phyloP scores from a whole-genome alignment of 371 early-diverging fungal genomes.

The Mucor sp. region DNA sequence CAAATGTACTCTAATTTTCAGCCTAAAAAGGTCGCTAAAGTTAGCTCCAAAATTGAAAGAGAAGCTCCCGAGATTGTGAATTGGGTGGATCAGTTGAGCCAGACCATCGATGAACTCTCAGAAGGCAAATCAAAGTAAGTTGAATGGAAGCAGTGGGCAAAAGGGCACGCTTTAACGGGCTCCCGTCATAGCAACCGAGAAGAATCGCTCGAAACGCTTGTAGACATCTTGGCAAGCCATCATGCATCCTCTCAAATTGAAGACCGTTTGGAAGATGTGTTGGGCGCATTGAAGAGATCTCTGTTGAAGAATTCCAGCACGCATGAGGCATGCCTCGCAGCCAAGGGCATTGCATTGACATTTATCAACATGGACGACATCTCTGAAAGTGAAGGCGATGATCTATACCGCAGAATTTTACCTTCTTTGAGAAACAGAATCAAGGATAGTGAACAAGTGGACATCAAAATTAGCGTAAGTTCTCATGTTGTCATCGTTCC shows the following conservation, averaged over 20 bases:
- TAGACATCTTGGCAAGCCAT: constrained; percentile 27
- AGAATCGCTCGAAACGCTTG: constrained; percentile 32
- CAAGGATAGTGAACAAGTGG: constrained; percentile 43
- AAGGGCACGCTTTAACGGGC: not conserved
- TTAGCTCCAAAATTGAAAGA: not conserved
- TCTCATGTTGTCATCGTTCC: not conserved
- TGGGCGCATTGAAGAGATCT: constrained; percentile 62
- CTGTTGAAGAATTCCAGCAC: constrained; percentile 53
- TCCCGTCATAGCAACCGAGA: constrained; percentile 31
- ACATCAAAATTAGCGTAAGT: constrained; percentile 50
- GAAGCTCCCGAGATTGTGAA: constrained; percentile 1
- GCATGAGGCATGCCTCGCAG: constrained; percentile 64
- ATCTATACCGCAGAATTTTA: constrained; percentile 57
- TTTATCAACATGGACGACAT: constrained; percentile 71
- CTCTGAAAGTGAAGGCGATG: constrained; percentile 53
- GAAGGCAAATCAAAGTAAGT: constrained; percentile 38
- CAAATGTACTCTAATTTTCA: not conserved
- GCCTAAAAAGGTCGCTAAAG: constrained; percentile 5
- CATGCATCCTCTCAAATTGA: constrained; percentile 36
- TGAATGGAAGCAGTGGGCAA: not conserved
- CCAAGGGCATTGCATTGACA: constrained; percentile 59
- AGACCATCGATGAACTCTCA: constrained; percentile 42
- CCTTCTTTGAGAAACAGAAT: constrained; percentile 51
- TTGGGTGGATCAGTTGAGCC: constrained; percentile 36
- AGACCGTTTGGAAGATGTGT: constrained; percentile 35